Evolutionary conservation across 2,329 filamentous ascomycete genomes (phyloP), one percentile per base, ranked within the genome.

Genomic region (Cercospora sp.): DNA sequence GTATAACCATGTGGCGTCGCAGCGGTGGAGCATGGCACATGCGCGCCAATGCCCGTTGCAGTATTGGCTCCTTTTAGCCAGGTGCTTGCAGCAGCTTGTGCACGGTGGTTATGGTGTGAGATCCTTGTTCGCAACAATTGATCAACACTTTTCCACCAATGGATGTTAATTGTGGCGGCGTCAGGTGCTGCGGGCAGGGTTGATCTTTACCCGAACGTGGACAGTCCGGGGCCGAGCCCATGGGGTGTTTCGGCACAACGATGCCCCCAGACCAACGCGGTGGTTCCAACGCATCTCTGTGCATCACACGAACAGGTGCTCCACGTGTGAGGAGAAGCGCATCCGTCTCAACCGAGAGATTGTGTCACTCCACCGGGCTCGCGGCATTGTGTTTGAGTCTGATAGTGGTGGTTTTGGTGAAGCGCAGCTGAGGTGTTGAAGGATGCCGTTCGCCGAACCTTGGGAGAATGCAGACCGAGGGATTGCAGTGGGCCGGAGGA

Each of bases 71-170:
- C 31, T 23, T 59, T 36, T 23, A 59, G 55, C 55, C 28, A 31
- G 55, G 31, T 59, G 55, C 55, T 36, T 59, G 31, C 55, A 36
- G n/a, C 55, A 36, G 55, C 55, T 59, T 59, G 55, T 31, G 28
- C 28, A 36, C 31, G 16, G 55, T 59, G 55, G 28, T 33, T 33
- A n/a, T 59, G 55, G 55, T 33, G 55, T 59, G 55, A 20, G 28
- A 59, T 59, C 55, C 55, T 59, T 59, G 30, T 31, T 59, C 55
- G 55, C 55, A 59, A 59, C 30, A 59, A 59, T 59, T 59, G 55
- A 31, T 23, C 55, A 59, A 18, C 55, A 13, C 55, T 33, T 59
- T 59, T 59, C 55, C 55, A 59, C 55, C 55, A 59, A 59, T 59
- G 5, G 55, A 20, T 3, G 55, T 12, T 8, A n/a, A 23, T 23